Base-by-base conservation (phyloP, 1,284 basidiomycete genomes). In the Boletus mariae region DNA sequence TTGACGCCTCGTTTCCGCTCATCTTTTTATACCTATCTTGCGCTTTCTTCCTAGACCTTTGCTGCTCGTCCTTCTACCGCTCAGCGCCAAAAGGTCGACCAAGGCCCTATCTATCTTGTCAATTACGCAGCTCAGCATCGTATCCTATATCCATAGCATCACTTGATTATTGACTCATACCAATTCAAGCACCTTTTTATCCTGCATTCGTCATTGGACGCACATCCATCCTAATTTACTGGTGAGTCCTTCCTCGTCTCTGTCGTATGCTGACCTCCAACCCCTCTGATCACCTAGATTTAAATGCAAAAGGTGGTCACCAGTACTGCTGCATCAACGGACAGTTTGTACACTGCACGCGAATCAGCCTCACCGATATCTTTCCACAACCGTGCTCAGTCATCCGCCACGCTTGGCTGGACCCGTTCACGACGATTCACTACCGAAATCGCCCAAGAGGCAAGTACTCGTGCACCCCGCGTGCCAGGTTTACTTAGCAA, bases 21-120 rank as follows among this genome's bases (percentile, higher is more conserved):
- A 71, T 69, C 69, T 82, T 80, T 82, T 82, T 84, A 83, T 83
- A 82, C 77, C 75, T 77, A 82, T 81, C 76, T 75, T 73, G 71
- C 62, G 62, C 64, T 70, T 70, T 65, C 66, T 62, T 67, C 60
- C 61, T 74, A 71, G 71, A 73, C 68, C 68, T 68, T 69, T 69
- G 67, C 65, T 69, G 59, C 61, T 66, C 69, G 66, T 67, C 67
- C 59, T 60, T 58, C 59, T 47, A 51, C 58, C 61, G 54, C 57
- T 57, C 66, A 66, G 62, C 68, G 71, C 61, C 68, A 69, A 71
- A 58, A 66, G 66, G 61, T 71, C 57, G 65, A 71, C 70, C 40
- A 69, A 59, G 59, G 64, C 63, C 64, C 62, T 72, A 77, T 74
- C 73, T 76, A 78, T 78, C 73, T 69, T 68, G 66, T 72, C 73